A percentile compares a stretch with the other conserved stretches of the same genome.
Evolutionary conservation across 345 rosid genomes (phyloP).

Genomic region (Noccaea caerulescens): DNA sequence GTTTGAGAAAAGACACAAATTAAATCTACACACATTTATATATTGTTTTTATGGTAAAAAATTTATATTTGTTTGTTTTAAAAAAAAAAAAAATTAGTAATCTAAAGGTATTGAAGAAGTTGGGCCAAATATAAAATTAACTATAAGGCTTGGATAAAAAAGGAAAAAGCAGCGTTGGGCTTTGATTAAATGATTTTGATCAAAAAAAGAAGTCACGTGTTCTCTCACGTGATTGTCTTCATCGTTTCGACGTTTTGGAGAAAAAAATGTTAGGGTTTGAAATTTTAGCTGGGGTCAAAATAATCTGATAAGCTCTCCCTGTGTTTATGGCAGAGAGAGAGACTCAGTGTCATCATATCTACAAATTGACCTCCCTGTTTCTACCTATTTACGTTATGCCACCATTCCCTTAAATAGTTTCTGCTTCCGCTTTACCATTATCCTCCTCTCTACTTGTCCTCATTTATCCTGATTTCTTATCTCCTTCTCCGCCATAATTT

Average conservation of each 20-base stretch:
- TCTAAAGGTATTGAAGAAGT: neutral
- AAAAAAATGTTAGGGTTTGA: slow-evolving; percentile 43
- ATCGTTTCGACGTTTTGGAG: slow-evolving; percentile 27
- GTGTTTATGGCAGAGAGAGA: slow-evolving; percentile 20
- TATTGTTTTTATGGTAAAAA: too few relatives aligned
- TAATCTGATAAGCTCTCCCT: slow-evolving; percentile 10
- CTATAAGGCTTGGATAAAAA: slow-evolving; percentile 12
- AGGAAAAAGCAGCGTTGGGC: neutral
- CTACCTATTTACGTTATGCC: slow-evolving; percentile 12
- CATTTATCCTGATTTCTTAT: neutral
- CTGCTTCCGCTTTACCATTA: neutral
- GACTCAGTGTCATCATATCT: slow-evolving; percentile 17
- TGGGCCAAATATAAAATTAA: neutral
- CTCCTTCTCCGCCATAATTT: neutral
- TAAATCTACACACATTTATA: too few relatives aligned
- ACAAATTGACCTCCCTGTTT: neutral
- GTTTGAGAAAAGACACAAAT: too few relatives aligned
- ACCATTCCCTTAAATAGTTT: neutral
- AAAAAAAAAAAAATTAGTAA: neutral
- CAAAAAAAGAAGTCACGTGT: slow-evolving; percentile 22
- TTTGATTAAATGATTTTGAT: neutral
- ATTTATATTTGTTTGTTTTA: too few relatives aligned
- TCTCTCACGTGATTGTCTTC: slow-evolving; percentile 45
- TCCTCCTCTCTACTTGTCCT: neutral
- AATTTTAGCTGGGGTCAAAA: slow-evolving; percentile 22